Base-by-base conservation (phyloP, 345 rosid species). In the Citrus unshiu region DNA sequence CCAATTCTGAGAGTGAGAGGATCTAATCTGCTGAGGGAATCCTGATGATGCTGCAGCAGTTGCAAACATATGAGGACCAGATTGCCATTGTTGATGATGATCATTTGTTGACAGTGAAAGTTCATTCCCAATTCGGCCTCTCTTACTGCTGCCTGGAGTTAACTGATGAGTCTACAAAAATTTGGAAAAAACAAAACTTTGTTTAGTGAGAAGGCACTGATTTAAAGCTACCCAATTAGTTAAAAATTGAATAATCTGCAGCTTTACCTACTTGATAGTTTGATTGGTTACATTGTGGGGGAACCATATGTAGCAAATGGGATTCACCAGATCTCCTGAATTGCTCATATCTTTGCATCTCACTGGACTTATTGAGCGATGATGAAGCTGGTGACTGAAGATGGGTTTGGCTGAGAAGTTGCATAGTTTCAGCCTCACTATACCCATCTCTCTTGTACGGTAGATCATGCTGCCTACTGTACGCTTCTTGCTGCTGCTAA, bases 41-140 rank as follows among this genome's bases (percentile, higher is more conserved):
- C 99, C 98, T 93, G 99, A 95, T 93, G 99, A 95, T 95, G 97
- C 98, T 90, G 99, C 99, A 90, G 97, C 98, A 91, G 82, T 89
- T 84, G 95, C 85, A 87, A 85, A 86, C 81, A 85, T 69, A 49
- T 84, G 85, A 77, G 85, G 84, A 78, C 91, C 90, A 4, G 87
- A 70, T 80, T 89, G 89, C 89, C 87, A 85, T 72, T 86, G 88
- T 29, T 54, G 58, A 54, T 54, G 58, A 54, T 83, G 83, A 56
- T 79, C 88, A 32, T 21, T 64, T 32, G 84, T 79, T 24, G 90
- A 87, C 40, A 90, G 80, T 2, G 96, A 86, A 22, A 93, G 93
- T 74, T 91, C 95, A 56, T 89, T 86, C 34, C 93, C 91, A n/a
- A 83, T 72, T 76, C 85, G 81, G 35, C 87, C 89, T 79, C 88